Conservation (phyloP, 2,329 filamentous ascomycete species). For the Pestalotiopsis sp. region DNA sequence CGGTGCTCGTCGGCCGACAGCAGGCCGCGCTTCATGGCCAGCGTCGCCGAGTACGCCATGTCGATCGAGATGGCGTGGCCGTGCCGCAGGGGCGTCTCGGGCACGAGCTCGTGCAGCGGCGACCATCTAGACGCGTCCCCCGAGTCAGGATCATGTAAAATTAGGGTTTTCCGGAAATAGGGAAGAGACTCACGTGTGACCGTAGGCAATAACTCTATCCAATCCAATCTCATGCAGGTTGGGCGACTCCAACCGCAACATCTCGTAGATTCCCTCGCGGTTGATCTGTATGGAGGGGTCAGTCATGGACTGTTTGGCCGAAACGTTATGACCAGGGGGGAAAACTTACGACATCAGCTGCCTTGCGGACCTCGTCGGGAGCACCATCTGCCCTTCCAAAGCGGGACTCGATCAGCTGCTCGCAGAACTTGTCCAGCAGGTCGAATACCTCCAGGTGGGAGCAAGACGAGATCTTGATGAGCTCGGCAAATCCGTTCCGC, state of each 20-base stretch:
- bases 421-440: constrained; percentile 69
- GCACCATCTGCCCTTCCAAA: constrained; percentile 66
- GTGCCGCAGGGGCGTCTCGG: constrained; percentile 69
- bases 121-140: constrained; percentile 56
- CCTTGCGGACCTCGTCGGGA: constrained; percentile 56
- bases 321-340: neutral
- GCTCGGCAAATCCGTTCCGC: constrained; percentile 73
- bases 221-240: constrained; percentile 75
- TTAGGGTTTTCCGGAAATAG: neutral
- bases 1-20: constrained; percentile 63
- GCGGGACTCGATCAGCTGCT: constrained; percentile 65
- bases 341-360: constrained; percentile 53
- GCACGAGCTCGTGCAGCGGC: constrained; percentile 71
- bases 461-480: constrained; percentile 77
- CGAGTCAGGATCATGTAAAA: neutral
- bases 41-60: constrained; percentile 75
- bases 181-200: constrained; percentile 61
- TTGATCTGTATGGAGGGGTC: constrained; percentile 54
- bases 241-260: constrained; percentile 74
- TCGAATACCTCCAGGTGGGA: constrained; percentile 69
- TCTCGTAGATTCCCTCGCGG: constrained; percentile 70
- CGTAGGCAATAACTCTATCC: constrained; percentile 74
- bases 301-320: neutral
- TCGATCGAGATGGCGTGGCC: constrained; percentile 77
- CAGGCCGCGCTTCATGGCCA: constrained; percentile 65